A percentile compares a stretch with the other conserved stretches of the same genome.
phyloP scores from a whole-genome alignment of 2,329 filamentous ascomycete species.

The Fusarium sp. region DNA sequence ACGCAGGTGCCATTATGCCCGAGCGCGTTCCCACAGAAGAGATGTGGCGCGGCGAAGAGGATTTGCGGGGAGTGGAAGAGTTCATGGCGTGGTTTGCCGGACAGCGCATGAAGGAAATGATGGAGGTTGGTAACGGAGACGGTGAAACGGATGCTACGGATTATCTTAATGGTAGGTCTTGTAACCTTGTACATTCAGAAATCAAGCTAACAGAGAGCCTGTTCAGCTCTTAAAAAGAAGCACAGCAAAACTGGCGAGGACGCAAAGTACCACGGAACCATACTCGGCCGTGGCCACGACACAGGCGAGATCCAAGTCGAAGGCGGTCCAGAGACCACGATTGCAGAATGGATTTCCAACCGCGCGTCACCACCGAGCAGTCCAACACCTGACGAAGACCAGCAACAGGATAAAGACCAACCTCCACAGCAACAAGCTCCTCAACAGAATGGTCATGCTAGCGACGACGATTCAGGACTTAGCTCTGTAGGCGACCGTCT shows the following conservation, averaged over 20 bases:
- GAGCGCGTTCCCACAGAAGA: conserved; percentile 75
- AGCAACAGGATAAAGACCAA: conserved; percentile 11
- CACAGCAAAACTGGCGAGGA: conserved; percentile 91
- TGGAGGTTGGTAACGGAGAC: conserved; percentile 80
- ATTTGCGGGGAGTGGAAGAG: conserved; percentile 78
- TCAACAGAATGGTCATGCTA: conserved; percentile 41
- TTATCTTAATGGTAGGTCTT: conserved; percentile 70
- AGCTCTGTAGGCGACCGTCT: conserved; percentile 65
- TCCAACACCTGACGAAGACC: conserved; percentile 14
- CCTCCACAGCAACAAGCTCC: conserved; percentile 19
- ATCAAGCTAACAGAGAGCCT: conserved; percentile 53
- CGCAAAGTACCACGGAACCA: conserved; percentile 84
- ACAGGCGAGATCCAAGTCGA: conserved; percentile 80
- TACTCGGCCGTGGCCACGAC: conserved; percentile 80
- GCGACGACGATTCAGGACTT: conserved; percentile 62
- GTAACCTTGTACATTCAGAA: neutral
- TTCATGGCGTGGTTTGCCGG: conserved; percentile 85
- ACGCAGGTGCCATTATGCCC: conserved; percentile 79
- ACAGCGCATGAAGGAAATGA: conserved; percentile 80
- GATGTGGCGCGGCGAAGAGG: conserved; percentile 76
- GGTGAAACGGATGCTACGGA: conserved; percentile 73
- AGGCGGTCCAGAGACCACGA: conserved; percentile 66
- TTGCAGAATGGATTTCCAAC: conserved; percentile 53
- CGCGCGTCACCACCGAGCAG: conserved; percentile 37
- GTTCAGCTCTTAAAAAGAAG: conserved; percentile 84